Evolutionary conservation across 169 alveolate species (phyloP).

Genomic region (Plasmodium malariae): DNA sequence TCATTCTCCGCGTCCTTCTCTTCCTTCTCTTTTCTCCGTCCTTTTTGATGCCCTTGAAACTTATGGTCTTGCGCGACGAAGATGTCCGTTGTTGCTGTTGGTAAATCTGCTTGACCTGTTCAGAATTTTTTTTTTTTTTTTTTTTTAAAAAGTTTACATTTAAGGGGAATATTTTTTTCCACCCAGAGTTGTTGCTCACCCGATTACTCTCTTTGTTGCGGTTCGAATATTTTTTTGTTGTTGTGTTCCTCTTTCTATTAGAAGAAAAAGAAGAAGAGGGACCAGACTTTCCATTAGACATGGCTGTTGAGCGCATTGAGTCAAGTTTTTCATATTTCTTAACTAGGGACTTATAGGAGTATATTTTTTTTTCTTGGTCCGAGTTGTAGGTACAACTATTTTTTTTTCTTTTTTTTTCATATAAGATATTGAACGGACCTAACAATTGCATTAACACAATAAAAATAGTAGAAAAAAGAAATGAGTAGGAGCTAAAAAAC

Average conservation of each 20-base stretch:
- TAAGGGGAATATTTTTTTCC: background rate
- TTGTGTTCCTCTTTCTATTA: background rate
- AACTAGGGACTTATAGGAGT: constrained; percentile 52
- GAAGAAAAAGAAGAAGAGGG: constrained; percentile 3
- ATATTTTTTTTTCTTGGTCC: constrained; percentile 30
- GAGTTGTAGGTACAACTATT: background rate
- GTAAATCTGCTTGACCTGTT: background rate
- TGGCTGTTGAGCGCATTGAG: background rate
- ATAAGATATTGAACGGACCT: constrained; percentile 53
- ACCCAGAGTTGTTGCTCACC: background rate
- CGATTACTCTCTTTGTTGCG: background rate
- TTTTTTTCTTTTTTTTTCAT: background rate
- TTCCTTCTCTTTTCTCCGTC: background rate
- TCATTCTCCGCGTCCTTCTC: too few species aligned
- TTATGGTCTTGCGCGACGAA: background rate
- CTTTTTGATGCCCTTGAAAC: background rate
- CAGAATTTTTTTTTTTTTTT: background rate
- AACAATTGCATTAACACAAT: constrained; percentile 67
- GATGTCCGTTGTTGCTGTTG: background rate
- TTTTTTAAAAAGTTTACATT: background rate
- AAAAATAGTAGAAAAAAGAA: constrained; percentile 65
- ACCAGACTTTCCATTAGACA: background rate
- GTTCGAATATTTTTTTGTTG: background rate
- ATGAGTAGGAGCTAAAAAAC: constrained; percentile 64
- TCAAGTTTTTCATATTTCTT: constrained; percentile 35